Evolutionary conservation across 306 rosid species (phyloP).

Genomic region (Corylus avellana): DNA sequence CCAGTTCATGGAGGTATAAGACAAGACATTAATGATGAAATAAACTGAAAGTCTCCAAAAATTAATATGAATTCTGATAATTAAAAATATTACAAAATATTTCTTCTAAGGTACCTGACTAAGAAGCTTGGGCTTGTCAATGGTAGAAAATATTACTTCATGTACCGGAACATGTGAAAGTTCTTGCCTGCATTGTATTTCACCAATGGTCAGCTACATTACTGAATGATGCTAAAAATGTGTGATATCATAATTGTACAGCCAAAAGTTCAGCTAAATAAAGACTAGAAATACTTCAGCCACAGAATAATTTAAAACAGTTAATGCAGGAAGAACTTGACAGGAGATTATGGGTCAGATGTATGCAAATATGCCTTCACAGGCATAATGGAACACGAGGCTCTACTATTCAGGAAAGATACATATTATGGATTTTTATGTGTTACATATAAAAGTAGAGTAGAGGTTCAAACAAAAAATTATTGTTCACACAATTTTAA

Average conservation of each 20-base stretch:
- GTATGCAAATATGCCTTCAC: slow-evolving; percentile 2
- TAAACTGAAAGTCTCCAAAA: not conserved
- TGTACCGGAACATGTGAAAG: slow-evolving; percentile 51
- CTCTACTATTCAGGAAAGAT: not conserved
- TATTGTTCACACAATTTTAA: not conserved
- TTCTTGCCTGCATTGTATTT: slow-evolving; percentile 69
- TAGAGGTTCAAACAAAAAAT: not conserved
- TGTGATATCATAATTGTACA: slow-evolving; percentile 8
- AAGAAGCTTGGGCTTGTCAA: slow-evolving; percentile 96
- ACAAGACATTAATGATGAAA: not conserved
- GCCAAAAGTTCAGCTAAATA: slow-evolving; percentile 23
- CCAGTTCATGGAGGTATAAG: not conserved
- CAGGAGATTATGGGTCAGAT: not conserved
- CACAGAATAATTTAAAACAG: not conserved
- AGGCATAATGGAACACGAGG: not conserved
- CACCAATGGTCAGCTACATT: slow-evolving; percentile 29
- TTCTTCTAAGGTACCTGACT: slow-evolving; percentile 72
- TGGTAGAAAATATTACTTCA: slow-evolving; percentile 89
- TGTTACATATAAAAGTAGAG: not conserved
- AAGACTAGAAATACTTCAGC: not conserved
- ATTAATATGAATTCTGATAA: slow-evolving; percentile 6
- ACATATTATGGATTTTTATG: not conserved
- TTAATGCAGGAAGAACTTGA: slow-evolving; percentile 2
- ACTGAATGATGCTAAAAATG: slow-evolving; percentile 10
- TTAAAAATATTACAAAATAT: slow-evolving; percentile 13